Evolutionary conservation across 2,329 filamentous ascomycete genomes (phyloP).

Genomic region (Calonectria crousiana): DNA sequence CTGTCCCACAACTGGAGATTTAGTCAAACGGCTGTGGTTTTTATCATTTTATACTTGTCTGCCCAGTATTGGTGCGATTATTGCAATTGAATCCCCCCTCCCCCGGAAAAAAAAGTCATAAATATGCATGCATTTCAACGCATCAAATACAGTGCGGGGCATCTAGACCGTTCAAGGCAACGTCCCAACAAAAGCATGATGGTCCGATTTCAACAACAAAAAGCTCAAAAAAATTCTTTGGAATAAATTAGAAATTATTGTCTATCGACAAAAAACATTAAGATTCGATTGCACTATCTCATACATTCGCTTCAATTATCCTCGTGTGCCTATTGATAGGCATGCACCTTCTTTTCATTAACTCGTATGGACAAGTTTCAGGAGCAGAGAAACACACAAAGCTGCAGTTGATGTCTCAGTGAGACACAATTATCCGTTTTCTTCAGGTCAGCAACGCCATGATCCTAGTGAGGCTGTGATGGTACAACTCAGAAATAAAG

Average conservation of each 20-base stretch:
- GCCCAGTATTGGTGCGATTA: neutral
- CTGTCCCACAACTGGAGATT: neutral
- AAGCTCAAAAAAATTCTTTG: neutral
- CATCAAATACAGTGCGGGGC: neutral
- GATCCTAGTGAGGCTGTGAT: neutral
- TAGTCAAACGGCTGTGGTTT: neutral
- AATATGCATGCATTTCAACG: neutral
- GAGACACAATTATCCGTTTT: neutral
- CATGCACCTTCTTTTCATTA: neutral
- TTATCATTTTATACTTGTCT: neutral
- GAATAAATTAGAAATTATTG: neutral
- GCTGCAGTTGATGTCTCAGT: neutral
- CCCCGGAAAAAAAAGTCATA: neutral
- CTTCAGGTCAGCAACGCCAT: neutral
- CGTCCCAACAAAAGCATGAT: neutral
- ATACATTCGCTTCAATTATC: neutral
- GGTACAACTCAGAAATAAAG: neutral
- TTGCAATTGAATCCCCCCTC: neutral
- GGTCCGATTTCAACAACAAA: neutral
- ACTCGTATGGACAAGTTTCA: neutral
- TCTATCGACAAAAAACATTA: too few species aligned
- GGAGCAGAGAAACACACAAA: neutral
- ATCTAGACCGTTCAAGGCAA: neutral
- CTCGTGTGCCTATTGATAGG: neutral
- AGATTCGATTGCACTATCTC: neutral